A percentile compares a stretch with the other conserved stretches of the same genome.
phyloP scores from a whole-genome alignment of 2,329 filamentous ascomycete genomes.

The Sordariomycetes sp. region DNA sequence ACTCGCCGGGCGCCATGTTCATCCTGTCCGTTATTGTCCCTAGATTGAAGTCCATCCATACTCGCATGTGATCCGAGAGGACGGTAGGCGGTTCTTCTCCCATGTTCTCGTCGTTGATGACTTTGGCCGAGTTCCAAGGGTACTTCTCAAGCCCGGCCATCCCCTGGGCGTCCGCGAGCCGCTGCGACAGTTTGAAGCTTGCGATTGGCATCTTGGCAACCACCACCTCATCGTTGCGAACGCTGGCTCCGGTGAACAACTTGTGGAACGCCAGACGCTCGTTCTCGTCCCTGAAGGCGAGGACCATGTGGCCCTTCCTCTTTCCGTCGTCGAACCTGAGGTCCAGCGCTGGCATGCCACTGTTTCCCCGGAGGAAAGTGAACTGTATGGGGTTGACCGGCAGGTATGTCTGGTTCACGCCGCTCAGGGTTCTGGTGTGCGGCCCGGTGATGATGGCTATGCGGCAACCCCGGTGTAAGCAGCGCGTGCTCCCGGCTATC shows the following conservation, averaged over 20 bases:
- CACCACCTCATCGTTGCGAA: conserved; percentile 59
- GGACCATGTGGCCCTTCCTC: conserved; percentile 59
- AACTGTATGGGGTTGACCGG: conserved; percentile 63
- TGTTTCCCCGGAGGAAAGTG: conserved; percentile 63
- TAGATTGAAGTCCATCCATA: conserved; percentile 65
- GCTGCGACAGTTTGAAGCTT: conserved; percentile 50
- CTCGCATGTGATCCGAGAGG: conserved; percentile 63
- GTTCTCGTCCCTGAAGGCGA: conserved; percentile 66
- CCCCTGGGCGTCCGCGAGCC: conserved; percentile 35
- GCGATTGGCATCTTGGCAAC: conserved; percentile 58
- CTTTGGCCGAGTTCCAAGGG: conserved; percentile 55
- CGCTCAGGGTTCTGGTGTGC: conserved; percentile 66
- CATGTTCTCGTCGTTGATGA: conserved; percentile 63
- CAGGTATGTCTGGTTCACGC: conserved; percentile 59
- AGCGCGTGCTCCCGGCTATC: conserved; percentile 62
- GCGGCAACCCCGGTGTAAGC: conserved; percentile 69
- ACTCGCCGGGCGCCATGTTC: conserved; percentile 68
- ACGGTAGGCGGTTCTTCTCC: conserved; percentile 55
- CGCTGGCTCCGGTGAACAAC: conserved; percentile 60
- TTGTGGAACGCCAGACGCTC: conserved; percentile 64
- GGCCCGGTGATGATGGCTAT: conserved; percentile 69
- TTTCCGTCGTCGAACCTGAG: conserved; percentile 59
- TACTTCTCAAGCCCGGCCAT: conserved; percentile 38
- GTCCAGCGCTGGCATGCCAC: conserved; percentile 57
- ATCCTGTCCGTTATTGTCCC: conserved; percentile 75